phyloP scores from a whole-genome alignment of 2,329 filamentous ascomycete species.

The Cadophora gregata region DNA sequence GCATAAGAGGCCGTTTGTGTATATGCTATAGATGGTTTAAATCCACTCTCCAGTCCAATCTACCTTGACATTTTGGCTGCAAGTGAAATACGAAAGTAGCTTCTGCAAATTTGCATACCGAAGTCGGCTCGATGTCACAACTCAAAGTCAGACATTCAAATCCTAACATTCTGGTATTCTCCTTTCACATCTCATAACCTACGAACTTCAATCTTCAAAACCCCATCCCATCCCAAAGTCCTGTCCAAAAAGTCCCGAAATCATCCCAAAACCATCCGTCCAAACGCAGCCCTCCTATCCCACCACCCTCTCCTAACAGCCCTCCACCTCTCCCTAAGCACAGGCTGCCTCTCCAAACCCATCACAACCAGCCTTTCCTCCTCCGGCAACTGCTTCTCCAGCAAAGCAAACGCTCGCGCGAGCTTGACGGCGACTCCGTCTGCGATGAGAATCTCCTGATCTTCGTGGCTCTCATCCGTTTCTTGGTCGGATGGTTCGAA shows the following conservation, averaged over 20 bases:
- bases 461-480: neutral
- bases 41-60: neutral
- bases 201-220: neutral
- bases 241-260: no score
- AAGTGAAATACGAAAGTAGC: neutral
- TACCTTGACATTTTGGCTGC: neutral
- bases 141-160: neutral
- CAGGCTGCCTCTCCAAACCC: conserved; percentile 4
- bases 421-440: conserved; percentile 5
- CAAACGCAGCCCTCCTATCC: neutral
- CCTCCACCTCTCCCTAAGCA: conserved; percentile 3
- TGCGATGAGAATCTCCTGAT: neutral
- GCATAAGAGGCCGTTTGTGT: conserved; percentile 28
- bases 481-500: no score
- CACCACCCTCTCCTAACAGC: neutral
- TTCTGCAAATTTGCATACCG: neutral
- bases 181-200: neutral
- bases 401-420: neutral
- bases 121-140: neutral
- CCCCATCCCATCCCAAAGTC: neutral
- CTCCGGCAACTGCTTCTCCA: conserved; percentile 7
- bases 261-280: neutral
- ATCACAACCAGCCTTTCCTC: conserved; percentile 10
- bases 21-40: conserved; percentile 31
- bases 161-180: neutral